Conservation (phyloP, 2,329 filamentous ascomycete genomes). For the Tolypocladium guangdongense region DNA sequence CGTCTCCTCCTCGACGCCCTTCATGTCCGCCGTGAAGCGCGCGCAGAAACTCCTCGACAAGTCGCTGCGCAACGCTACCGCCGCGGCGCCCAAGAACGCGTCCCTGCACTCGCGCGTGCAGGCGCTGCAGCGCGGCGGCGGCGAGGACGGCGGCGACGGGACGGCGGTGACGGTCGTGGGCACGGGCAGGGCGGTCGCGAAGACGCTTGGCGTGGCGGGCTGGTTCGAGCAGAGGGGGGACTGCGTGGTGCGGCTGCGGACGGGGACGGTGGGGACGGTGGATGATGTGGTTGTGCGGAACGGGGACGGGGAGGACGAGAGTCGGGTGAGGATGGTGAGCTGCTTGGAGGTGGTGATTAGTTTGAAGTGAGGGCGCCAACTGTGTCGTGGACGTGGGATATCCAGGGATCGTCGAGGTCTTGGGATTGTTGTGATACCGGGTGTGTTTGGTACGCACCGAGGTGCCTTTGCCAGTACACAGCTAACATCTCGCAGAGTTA, state of each 20-base stretch:
- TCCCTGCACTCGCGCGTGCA: slow-evolving; percentile 35
- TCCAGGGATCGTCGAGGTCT: not conserved
- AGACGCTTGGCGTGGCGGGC: slow-evolving; percentile 48
- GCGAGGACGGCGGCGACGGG: slow-evolving; percentile 13
- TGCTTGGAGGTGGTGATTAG: slow-evolving; percentile 38
- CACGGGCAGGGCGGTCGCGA: slow-evolving; percentile 55
- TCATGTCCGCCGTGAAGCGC: slow-evolving; percentile 57
- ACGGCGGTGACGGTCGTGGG: slow-evolving; percentile 47
- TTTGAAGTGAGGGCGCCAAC: slow-evolving; percentile 25
- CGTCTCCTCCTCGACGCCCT: slow-evolving; percentile 52
- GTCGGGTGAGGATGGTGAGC: slow-evolving; percentile 37
- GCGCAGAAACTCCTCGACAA: slow-evolving; percentile 51
- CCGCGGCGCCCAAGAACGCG: slow-evolving; percentile 35
- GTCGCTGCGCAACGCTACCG: slow-evolving; percentile 26
- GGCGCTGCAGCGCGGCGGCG: slow-evolving; percentile 22
- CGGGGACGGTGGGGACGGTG: slow-evolving; percentile 51
- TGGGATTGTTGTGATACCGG: not conserved
- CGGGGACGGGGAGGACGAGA: slow-evolving; percentile 25
- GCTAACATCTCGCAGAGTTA: not conserved
- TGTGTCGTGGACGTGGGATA: not conserved
- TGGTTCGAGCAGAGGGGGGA: slow-evolving; percentile 54
- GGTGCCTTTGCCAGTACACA: not conserved
- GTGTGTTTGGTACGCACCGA: not conserved
- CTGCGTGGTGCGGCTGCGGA: slow-evolving; percentile 47
- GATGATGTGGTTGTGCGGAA: slow-evolving; percentile 49